A percentile compares a stretch with the other conserved stretches of the same genome.
Evolutionary conservation across 139 green algal genomes (phyloP).

Genomic region (Coelastrella sp.): DNA sequence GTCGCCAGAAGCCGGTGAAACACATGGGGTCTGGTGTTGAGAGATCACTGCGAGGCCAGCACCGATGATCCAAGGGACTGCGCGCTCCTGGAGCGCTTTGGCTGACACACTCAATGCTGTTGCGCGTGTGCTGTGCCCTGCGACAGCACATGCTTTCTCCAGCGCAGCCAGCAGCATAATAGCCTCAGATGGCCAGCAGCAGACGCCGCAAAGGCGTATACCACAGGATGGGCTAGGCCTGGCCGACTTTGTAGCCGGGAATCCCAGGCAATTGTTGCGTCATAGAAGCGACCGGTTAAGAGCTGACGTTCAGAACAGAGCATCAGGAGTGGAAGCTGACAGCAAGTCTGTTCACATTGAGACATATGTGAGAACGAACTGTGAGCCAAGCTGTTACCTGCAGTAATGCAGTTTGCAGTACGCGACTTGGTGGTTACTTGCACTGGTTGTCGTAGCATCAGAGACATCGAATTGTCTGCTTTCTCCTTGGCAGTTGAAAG

Average conservation of each 20-base stretch:
- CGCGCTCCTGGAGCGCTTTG: background rate
- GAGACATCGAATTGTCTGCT: no score
- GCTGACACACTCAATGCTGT: background rate
- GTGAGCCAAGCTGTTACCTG: no score
- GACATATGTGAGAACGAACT: background rate
- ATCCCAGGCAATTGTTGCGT: no score
- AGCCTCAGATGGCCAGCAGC: background rate
- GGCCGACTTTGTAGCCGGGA: background rate
- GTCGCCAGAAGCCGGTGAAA: no score
- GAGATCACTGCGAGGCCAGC: background rate
- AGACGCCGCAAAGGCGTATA: background rate
- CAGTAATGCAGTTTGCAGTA: no score
- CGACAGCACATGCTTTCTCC: background rate
- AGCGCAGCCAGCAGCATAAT: background rate
- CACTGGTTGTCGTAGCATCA: no score
- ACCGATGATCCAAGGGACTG: background rate
- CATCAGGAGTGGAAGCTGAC: background rate
- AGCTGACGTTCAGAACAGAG: no score
- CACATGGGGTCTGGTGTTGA: no score
- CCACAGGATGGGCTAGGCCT: background rate
- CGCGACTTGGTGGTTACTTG: no score
- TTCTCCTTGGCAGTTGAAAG: no score
- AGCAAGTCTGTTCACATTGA: slow-evolving; percentile 41
- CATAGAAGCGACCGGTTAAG: no score
- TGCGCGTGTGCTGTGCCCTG: background rate